These are phyloP conservation scores for Trametes cubensis DNA, from an alignment of 768 basidiomycete species.

Conservation along the genomic window DNA sequence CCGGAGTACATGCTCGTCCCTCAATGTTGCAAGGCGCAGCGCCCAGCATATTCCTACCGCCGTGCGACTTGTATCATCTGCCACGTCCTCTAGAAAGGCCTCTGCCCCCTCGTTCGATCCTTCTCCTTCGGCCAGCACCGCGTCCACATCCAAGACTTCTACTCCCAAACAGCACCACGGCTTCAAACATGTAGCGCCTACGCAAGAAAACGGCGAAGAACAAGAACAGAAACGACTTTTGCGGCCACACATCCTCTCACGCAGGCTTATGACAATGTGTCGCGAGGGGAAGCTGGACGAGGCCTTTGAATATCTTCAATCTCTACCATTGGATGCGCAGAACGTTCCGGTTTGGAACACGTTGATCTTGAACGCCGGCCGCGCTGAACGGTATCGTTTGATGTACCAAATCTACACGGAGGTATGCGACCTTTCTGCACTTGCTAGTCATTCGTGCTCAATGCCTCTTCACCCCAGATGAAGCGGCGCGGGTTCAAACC, in stretches of 20 bases:
- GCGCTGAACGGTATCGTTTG: conserved; percentile 56
- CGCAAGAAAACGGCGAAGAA: background rate
- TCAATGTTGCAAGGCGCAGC: conserved; percentile 1
- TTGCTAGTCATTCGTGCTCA: background rate
- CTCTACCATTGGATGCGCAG: conserved; percentile 70
- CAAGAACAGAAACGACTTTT: conserved; percentile 41
- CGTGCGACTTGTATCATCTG: background rate
- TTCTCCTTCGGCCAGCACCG: background rate
- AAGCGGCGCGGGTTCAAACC: conserved; percentile 81
- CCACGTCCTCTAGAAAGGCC: background rate
- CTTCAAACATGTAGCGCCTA: background rate
- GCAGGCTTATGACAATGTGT: conserved; percentile 60
- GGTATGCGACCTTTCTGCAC: conserved; percentile 44
- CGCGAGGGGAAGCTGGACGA: conserved; percentile 56
- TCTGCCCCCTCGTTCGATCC: background rate
- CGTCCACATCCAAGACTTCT: background rate
- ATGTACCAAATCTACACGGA: conserved; percentile 71
- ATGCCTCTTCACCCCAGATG: conserved; percentile 59
- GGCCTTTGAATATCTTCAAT: conserved; percentile 69
- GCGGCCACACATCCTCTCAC: conserved; percentile 63
- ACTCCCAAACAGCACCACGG: background rate
- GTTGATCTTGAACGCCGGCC: conserved; percentile 66
- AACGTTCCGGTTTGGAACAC: conserved; percentile 82
- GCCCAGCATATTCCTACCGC: background rate
- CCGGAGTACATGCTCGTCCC: conserved; percentile 9